Evolutionary conservation across 345 rosid species (phyloP), one percentile per base, ranked within the genome.

Genomic region (Combretum micranthum): DNA sequence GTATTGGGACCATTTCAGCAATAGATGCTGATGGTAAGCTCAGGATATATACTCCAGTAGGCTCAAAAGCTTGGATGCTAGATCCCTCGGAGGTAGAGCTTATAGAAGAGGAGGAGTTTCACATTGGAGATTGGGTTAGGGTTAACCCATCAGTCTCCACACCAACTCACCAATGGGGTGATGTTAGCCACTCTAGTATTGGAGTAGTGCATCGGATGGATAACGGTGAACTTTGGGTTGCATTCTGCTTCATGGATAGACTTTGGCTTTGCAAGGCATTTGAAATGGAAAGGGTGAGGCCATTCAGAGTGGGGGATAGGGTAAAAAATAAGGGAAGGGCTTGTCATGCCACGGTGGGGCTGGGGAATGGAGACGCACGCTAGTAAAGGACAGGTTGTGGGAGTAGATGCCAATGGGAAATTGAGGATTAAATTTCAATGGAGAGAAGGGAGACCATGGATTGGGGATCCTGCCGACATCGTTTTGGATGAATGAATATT

Each of bases 301-400:
- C 88, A 14, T 89, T 87, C 63, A 75, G 71, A 60, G 75, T 85
- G 1, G 85, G 92, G 9, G 97, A 93, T 73, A 76, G 68, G 65
- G 96, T 89, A 59, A 80, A 78, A 70, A 70, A 89, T 89, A 21
- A 75, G 78, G 72, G 91, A 81, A 45, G 88, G 87, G 52, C 64
- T 93, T 68, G 83, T 77, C 47, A 66, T 83, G 43, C 99, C 99
- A 15, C 76, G 97, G 56, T 89, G 96, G 99, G 99, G 87, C 16
- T 93, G 97, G 99, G 97, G 99, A 72, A 89, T 93, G 99, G 99
- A 93, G 80, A 93, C 99, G 3, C 85, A 82, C 64, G 80, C 90
- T 22, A 93, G 99, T 74, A 87, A 80, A 73, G 99, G 99, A 3
- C 73, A 71, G 57, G 88, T 85, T 21, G 92, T 89, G 57, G 97